Evolutionary conservation across 2,329 filamentous ascomycete genomes (phyloP).

Genomic region (Epichloe bromicola): DNA sequence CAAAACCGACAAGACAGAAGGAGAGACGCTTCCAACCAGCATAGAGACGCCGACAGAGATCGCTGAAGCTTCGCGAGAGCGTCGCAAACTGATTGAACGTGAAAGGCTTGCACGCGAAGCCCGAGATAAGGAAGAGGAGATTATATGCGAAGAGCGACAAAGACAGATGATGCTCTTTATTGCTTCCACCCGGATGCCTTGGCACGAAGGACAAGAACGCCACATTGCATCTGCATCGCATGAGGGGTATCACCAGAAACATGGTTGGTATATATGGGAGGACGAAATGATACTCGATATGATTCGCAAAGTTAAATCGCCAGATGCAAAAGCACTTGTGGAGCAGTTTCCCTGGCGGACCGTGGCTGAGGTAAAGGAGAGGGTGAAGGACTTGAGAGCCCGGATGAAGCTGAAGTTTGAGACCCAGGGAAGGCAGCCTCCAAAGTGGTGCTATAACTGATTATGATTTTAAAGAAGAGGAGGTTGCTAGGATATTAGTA

Average conservation of each 20-base stretch:
- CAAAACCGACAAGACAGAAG: neutral
- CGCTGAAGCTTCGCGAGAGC: neutral
- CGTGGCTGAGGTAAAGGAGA: conserved; percentile 9
- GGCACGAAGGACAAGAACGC: conserved; percentile 1
- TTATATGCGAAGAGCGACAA: conserved; percentile 1
- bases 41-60: neutral
- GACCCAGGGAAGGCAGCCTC: conserved; percentile 8
- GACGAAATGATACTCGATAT: conserved; percentile 14
- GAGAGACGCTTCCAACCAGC: neutral
- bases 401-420: conserved; percentile 11
- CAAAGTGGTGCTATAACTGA: conserved; percentile 14
- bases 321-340: conserved; percentile 6
- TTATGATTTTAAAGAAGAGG: neutral
- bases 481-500: neutral
- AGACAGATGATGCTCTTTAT: conserved; percentile 9
- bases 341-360: conserved; percentile 9
- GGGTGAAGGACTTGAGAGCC: conserved; percentile 11
- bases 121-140: conserved; percentile 3
- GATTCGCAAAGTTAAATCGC: conserved; percentile 11
- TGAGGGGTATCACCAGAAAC: conserved; percentile 10
- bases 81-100: neutral
- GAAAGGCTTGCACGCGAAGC: neutral
- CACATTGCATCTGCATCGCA: neutral
- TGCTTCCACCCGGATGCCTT: conserved; percentile 5
- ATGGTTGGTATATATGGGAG: conserved; percentile 16